phyloP scores from a whole-genome alignment of 352 stramenopile genomes.

The Globisporangium paroecandrum region DNA sequence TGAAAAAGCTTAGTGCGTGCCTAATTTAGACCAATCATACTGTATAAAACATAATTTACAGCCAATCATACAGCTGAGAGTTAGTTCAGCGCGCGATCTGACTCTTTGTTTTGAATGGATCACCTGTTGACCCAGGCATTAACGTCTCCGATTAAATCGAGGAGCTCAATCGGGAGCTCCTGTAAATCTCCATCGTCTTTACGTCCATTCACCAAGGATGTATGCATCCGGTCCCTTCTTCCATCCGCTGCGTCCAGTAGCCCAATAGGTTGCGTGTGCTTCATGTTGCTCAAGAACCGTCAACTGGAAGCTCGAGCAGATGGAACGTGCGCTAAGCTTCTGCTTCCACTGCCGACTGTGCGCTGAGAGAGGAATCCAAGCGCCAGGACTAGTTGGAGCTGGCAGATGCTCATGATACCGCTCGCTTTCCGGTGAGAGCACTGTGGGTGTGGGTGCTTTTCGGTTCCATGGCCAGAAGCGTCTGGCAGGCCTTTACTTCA shows the following conservation, averaged over 20 bases:
- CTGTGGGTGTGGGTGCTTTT: background rate
- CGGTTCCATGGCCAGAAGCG: background rate
- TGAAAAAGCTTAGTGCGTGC: background rate
- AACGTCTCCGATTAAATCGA: background rate
- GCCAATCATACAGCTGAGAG: background rate
- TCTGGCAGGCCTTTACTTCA: background rate
- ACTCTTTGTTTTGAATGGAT: background rate
- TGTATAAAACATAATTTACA: background rate
- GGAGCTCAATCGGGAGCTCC: background rate
- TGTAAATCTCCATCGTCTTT: background rate
- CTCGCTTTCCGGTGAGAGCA: background rate
- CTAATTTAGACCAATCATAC: background rate
- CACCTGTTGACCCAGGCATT: background rate
- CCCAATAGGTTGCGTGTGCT: background rate
- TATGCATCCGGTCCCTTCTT: background rate
- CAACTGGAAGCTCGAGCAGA: background rate
- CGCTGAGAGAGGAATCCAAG: background rate
- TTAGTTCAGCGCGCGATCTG: background rate
- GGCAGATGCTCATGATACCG: background rate
- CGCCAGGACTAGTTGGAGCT: background rate
- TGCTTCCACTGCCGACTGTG: background rate
- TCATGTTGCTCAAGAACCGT: background rate
- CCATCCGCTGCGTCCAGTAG: background rate
- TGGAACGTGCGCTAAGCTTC: background rate
- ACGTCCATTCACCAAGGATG: background rate